Conservation (phyloP, 768 basidiomycete species). For the Naganishia friedmannii region DNA sequence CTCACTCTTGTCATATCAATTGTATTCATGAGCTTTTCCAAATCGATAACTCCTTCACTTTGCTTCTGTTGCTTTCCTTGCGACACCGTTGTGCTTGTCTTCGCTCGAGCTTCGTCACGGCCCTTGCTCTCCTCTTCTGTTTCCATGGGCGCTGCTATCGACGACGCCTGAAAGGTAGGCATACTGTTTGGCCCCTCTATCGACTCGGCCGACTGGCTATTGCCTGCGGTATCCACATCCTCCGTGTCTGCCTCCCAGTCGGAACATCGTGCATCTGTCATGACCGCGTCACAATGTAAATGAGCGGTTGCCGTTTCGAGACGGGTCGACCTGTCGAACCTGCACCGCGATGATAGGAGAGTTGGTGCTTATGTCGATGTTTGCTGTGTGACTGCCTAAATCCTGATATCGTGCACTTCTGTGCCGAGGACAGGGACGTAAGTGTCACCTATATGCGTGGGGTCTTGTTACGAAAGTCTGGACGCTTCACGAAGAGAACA, state of each 20-base stretch:
- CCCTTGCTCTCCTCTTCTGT: too few relatives aligned
- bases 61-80: neutral
- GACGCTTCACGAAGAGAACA: neutral
- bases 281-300: neutral
- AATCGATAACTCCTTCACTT: constrained; percentile 12
- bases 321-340: neutral
- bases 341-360: neutral
- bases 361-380: neutral
- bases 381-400: neutral
- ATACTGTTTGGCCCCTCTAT: neutral
- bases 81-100: neutral
- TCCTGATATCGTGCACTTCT: neutral
- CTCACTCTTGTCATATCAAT: constrained; percentile 29
- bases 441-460: neutral
- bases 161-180: neutral
- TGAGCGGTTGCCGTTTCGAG: neutral
- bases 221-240: neutral
- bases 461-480: too few relatives aligned
- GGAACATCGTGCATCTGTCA: constrained; percentile 6
- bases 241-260: constrained; percentile 13
- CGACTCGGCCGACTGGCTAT: neutral
- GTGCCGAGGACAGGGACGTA: neutral
- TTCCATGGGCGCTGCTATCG: neutral
- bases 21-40: constrained; percentile 23
- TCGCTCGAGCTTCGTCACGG: neutral